Conservation (phyloP, 768 basidiomycete genomes). For the Gelatoporia subvermispora region DNA sequence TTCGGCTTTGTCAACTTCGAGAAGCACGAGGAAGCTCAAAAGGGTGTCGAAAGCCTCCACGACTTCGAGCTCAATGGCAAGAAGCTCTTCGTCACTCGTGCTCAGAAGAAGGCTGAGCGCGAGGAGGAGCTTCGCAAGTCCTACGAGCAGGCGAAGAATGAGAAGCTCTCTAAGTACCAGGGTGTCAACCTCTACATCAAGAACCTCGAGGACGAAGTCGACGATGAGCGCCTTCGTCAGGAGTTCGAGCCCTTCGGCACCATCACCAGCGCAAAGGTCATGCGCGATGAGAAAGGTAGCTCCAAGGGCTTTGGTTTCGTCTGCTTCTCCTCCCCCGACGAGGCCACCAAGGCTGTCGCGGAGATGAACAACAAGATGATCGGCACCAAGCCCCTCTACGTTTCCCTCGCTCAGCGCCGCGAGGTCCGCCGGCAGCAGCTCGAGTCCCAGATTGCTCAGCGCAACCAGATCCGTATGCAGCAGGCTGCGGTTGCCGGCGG, state of each 20-base stretch:
- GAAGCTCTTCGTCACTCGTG: slow-evolving; percentile 92
- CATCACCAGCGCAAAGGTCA: slow-evolving; percentile 98
- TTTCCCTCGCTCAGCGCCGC: slow-evolving; percentile 96
- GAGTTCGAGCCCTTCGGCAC: slow-evolving; percentile 97
- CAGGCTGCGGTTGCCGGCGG: slow-evolving; percentile 87
- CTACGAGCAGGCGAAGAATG: slow-evolving; percentile 94
- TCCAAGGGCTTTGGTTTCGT: slow-evolving; percentile 99
- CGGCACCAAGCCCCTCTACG: slow-evolving; percentile 96
- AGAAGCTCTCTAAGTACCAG: slow-evolving; percentile 96
- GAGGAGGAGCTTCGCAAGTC: slow-evolving; percentile 92
- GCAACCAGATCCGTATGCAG: slow-evolving; percentile 94
- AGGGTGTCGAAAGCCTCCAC: slow-evolving; percentile 85
- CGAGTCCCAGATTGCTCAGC: slow-evolving; percentile 97
- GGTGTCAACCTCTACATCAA: slow-evolving; percentile 99
- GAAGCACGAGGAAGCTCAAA: slow-evolving; percentile 85
- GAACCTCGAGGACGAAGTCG: slow-evolving; percentile 97
- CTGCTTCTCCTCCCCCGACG: slow-evolving; percentile 97
- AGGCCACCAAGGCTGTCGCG: slow-evolving; percentile 97
- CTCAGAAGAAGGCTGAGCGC: slow-evolving; percentile 97
- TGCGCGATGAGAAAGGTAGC: slow-evolving; percentile 91
- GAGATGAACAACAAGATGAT: slow-evolving; percentile 99
- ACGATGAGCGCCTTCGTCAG: slow-evolving; percentile 92
- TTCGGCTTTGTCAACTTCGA: slow-evolving; percentile 99
- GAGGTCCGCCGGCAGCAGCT: slow-evolving; percentile 98
- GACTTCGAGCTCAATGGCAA: slow-evolving; percentile 80